Evolutionary conservation across 2,329 filamentous ascomycete genomes (phyloP).

Genomic region (Colletotrichum tropicicola): DNA sequence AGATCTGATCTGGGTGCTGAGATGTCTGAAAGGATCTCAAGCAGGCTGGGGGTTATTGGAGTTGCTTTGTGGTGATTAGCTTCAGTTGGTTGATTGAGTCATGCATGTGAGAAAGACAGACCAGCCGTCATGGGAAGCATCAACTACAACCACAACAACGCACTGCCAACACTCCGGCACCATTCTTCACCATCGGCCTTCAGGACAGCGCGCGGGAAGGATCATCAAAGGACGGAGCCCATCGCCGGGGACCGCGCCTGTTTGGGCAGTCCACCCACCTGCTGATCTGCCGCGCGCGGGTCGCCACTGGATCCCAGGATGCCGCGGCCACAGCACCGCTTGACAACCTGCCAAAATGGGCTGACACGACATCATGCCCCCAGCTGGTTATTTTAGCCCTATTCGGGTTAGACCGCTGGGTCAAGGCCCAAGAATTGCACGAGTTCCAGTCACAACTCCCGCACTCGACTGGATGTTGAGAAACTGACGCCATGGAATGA

Average conservation of each 20-base stretch:
- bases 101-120: too few species aligned
- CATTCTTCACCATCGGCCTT: too few species aligned
- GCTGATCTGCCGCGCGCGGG: constrained; percentile 25
- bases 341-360: constrained; percentile 20
- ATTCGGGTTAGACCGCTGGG: neutral
- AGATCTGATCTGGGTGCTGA: constrained; percentile 2
- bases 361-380: constrained; percentile 10
- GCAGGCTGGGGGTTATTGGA: too few species aligned
- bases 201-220: too few species aligned
- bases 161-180: too few species aligned
- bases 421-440: neutral
- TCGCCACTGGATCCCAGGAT: constrained; percentile 6
- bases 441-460: too few species aligned
- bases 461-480: too few species aligned
- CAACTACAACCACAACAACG: too few species aligned
- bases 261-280: constrained; percentile 12
- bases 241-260: constrained; percentile 18
- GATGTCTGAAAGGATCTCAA: neutral
- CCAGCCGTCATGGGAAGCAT: too few species aligned
- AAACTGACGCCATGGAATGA: too few species aligned
- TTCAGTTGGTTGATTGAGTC: neutral
- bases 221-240: constrained; percentile 12
- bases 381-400: neutral
- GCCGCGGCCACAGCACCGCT: too few species aligned
- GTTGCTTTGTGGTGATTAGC: too few species aligned